Evolutionary conservation across 345 rosid genomes (phyloP).

Genomic region (Populus pruinosa): DNA sequence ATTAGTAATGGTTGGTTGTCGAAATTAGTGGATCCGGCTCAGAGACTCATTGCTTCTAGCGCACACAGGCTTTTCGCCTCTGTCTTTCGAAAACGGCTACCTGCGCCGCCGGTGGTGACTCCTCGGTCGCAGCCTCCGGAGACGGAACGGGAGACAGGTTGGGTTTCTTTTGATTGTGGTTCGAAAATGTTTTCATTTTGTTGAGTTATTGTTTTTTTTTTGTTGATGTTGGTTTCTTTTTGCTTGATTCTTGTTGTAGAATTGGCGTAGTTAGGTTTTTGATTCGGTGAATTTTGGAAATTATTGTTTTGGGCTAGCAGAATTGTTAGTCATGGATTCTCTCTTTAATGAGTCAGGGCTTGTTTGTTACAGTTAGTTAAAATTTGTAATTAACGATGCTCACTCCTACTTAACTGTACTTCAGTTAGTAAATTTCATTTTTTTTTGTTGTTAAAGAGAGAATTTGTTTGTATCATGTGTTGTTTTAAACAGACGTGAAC

Average conservation of each 20-base stretch:
- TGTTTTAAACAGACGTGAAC: conserved; percentile 28
- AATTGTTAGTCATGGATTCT: not conserved
- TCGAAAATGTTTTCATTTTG: not conserved
- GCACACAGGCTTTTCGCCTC: conserved; percentile 77
- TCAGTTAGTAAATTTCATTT: not conserved
- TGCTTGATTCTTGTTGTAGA: not conserved
- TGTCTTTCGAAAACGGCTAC: conserved; percentile 69
- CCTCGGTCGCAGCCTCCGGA: conserved; percentile 38
- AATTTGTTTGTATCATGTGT: not conserved
- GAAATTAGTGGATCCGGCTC: conserved; percentile 92
- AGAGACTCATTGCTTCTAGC: conserved; percentile 61
- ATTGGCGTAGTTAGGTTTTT: not conserved
- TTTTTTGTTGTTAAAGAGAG: not conserved
- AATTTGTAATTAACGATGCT: not conserved
- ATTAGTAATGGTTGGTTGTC: conserved; percentile 65
- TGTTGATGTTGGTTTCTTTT: not conserved
- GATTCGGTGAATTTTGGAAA: not conserved
- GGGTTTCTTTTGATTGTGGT: not conserved
- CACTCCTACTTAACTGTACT: not conserved
- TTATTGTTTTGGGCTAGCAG: not conserved
- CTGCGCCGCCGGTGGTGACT: conserved; percentile 22
- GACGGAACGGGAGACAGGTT: conserved; percentile 51
- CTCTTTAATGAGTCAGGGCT: not conserved
- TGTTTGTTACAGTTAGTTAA: not conserved
- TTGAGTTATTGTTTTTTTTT: not conserved